Evolutionary conservation across 352 stramenopile genomes (phyloP).

Genomic region (Globisporangium spiculum): DNA sequence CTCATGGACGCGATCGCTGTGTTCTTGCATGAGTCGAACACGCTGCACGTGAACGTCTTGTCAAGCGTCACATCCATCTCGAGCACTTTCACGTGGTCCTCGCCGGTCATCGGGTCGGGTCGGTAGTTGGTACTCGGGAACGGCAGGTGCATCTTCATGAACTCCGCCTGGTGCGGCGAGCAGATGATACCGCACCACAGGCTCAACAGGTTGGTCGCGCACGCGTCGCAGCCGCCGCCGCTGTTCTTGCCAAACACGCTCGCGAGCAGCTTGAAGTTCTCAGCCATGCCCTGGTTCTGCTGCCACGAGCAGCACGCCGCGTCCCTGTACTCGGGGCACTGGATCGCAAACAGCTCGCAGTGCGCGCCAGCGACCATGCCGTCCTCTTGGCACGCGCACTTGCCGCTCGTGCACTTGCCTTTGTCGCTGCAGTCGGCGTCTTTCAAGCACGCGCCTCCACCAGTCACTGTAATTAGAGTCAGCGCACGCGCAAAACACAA

Average conservation of each 20-base stretch:
- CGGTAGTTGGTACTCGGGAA: conserved; percentile 73
- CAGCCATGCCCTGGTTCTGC: conserved; percentile 85
- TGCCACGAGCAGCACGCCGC: conserved; percentile 87
- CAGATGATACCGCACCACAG: conserved; percentile 87
- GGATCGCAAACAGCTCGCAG: conserved; percentile 69
- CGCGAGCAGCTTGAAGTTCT: conserved; percentile 82
- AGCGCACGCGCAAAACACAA: too few species aligned
- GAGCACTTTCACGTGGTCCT: conserved; percentile 74
- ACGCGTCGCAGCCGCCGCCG: conserved; percentile 76
- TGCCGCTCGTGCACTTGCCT: conserved; percentile 38
- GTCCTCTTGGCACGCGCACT: conserved; percentile 56
- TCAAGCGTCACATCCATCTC: conserved; percentile 75
- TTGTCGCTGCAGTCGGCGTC: conserved; percentile 60
- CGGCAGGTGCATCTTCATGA: conserved; percentile 64
- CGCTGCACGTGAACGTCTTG: conserved; percentile 63
- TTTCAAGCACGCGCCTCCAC: conserved; percentile 50
- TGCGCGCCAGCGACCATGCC: conserved; percentile 70
- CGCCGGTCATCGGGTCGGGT: conserved; percentile 69
- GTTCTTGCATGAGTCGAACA: conserved; percentile 88
- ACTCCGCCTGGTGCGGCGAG: conserved; percentile 67
- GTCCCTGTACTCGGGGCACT: conserved; percentile 84
- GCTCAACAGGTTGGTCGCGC: conserved; percentile 80
- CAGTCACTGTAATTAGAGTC: conserved; percentile 35
- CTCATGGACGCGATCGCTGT: conserved; percentile 73
- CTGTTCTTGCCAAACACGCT: conserved; percentile 67